A percentile compares a stretch with the other conserved stretches of the same genome.
These are phyloP conservation scores for Daedalea quercina DNA, from an alignment of 768 basidiomycete species.

Conservation along the genomic window DNA sequence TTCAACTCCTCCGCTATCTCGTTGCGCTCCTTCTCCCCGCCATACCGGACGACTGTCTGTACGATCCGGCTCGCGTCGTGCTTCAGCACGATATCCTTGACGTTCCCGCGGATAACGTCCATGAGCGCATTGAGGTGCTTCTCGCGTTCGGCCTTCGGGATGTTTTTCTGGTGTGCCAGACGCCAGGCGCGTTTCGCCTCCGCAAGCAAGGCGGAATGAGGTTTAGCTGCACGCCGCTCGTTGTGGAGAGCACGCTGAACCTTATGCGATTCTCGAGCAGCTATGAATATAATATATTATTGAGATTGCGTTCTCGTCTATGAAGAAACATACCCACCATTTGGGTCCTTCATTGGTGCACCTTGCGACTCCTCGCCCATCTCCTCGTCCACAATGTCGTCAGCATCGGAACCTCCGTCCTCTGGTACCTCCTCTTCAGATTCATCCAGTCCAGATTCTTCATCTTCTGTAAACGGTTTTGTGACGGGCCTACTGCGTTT, in stretches of 20 bases:
- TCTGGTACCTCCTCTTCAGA: constrained; percentile 25
- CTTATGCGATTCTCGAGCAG: constrained; percentile 63
- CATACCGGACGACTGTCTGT: constrained; percentile 78
- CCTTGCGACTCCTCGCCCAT: constrained; percentile 5
- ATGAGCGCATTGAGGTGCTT: constrained; percentile 71
- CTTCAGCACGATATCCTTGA: constrained; percentile 83
- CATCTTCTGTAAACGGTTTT: constrained; percentile 25
- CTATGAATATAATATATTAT: constrained; percentile 26
- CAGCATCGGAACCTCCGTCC: constrained; percentile 26
- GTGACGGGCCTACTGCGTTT: constrained; percentile 63
- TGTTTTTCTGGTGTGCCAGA: constrained; percentile 63
- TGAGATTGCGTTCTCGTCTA: constrained; percentile 2
- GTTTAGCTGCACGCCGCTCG: constrained; percentile 72
- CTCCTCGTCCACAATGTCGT: constrained; percentile 26
- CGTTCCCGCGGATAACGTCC: constrained; percentile 68
- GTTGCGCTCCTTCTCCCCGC: constrained; percentile 64
- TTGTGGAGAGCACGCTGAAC: constrained; percentile 59
- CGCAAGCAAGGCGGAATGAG: constrained; percentile 60
- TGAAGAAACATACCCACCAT: constrained; percentile 35
- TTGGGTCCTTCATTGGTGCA: constrained; percentile 42
- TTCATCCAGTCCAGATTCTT: constrained; percentile 34
- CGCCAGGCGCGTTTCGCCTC: constrained; percentile 79
- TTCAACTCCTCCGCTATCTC: constrained; percentile 81
- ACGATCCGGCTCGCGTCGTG: constrained; percentile 89
- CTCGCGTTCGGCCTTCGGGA: constrained; percentile 64